These are phyloP conservation scores for Phytophthora meadii DNA, from an alignment of 352 stramenopile species.

Conservation along the genomic window DNA sequence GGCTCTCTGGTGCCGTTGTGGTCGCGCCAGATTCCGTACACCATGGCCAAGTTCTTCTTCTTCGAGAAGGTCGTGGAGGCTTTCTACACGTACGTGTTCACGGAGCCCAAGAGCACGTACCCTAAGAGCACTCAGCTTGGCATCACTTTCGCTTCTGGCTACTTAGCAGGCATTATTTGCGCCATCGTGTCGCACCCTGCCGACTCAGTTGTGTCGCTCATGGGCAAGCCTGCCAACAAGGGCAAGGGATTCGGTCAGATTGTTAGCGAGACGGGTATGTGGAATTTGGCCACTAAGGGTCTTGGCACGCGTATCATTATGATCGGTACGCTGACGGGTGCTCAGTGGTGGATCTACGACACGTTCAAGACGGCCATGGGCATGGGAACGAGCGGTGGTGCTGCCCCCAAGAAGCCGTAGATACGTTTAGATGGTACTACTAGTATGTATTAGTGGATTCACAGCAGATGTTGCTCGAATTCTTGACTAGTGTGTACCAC, in stretches of 20 bases:
- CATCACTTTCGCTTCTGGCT: slow-evolving; percentile 96
- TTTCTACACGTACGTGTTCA: slow-evolving; percentile 91
- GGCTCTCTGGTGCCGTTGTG: slow-evolving; percentile 90
- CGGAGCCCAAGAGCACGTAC: slow-evolving; percentile 91
- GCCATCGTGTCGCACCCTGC: slow-evolving; percentile 99
- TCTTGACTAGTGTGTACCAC: slow-evolving; percentile 2
- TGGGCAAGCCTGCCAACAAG: slow-evolving; percentile 91
- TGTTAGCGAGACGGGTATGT: slow-evolving; percentile 71
- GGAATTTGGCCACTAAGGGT: slow-evolving; percentile 86
- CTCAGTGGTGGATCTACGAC: slow-evolving; percentile 98
- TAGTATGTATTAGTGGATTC: too few species aligned
- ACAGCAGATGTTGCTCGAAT: neutral
- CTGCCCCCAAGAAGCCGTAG: slow-evolving; percentile 62
- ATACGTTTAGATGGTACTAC: too few species aligned
- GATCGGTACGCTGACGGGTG: slow-evolving; percentile 95
- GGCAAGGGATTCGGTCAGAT: slow-evolving; percentile 90
- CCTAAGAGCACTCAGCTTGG: slow-evolving; percentile 94
- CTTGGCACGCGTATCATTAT: slow-evolving; percentile 95
- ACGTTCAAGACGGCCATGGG: slow-evolving; percentile 93
- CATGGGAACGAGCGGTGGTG: slow-evolving; percentile 90
- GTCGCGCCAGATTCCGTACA: slow-evolving; percentile 97
- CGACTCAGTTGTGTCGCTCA: slow-evolving; percentile 98
- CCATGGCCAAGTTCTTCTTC: slow-evolving; percentile 99
- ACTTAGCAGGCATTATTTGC: slow-evolving; percentile 98
- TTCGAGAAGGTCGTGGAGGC: slow-evolving; percentile 91